These are phyloP conservation scores for Auriscalpium orientale DNA, from an alignment of 768 basidiomycete genomes.

Conservation along the genomic window DNA sequence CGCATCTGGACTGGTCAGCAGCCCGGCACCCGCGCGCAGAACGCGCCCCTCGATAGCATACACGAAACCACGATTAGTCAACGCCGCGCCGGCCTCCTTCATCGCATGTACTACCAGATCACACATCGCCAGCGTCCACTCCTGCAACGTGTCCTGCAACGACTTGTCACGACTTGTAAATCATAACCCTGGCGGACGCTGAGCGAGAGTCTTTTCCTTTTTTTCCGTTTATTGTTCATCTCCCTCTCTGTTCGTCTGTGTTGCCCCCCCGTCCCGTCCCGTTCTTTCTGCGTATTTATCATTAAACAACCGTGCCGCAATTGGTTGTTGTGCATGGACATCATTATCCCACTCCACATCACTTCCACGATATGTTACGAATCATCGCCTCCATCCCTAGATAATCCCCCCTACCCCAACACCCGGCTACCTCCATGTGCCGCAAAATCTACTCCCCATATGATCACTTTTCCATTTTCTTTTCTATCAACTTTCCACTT, in stretches of 20 bases:
- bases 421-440: neutral
- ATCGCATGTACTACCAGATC: neutral
- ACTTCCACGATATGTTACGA: slow-evolving; percentile 1
- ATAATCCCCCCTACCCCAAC: neutral
- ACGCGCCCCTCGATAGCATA: neutral
- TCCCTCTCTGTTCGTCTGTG: neutral
- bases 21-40: neutral
- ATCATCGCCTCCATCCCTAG: neutral
- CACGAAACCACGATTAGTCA: neutral
- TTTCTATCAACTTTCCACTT: too few relatives aligned
- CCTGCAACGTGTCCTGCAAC: neutral
- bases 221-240: neutral
- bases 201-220: neutral
- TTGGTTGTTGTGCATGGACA: slow-evolving; percentile 12
- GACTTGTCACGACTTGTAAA: slow-evolving; percentile 13
- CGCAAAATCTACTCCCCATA: neutral
- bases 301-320: slow-evolving; percentile 5
- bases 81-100: neutral
- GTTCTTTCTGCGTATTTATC: slow-evolving; percentile 7
- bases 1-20: neutral
- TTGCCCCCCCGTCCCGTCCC: neutral
- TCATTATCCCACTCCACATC: neutral
- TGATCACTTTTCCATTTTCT: neutral
- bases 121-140: neutral
- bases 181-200: neutral